Conservation (phyloP, 768 basidiomycete genomes). For the Tricholoma furcatifolium region DNA sequence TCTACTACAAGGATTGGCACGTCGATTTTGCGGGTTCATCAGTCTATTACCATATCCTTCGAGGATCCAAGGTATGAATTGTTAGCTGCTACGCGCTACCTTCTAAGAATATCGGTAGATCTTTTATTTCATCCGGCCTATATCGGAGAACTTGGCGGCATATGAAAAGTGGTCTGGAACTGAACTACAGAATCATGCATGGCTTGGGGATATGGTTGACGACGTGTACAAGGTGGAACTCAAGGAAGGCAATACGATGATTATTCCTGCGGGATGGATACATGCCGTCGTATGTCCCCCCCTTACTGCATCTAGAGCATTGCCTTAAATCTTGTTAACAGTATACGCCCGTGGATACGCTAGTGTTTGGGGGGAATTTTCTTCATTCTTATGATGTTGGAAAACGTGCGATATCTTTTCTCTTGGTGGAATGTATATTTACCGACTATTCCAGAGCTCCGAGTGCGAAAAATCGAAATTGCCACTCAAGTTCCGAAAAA, state of each 20-base stretch:
- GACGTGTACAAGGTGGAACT: constrained; percentile 86
- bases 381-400: constrained; percentile 88
- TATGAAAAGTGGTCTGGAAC: constrained; percentile 95
- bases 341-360: constrained; percentile 89
- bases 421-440: neutral
- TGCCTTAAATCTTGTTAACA: constrained; percentile 29
- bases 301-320: neutral
- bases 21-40: constrained; percentile 97
- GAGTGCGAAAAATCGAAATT: constrained; percentile 89
- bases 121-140: constrained; percentile 95
- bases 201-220: constrained; percentile 93
- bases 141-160: constrained; percentile 77
- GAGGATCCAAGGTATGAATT: constrained; percentile 72
- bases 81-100: neutral
- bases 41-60: constrained; percentile 95
- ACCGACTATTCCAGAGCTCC: constrained; percentile 60
- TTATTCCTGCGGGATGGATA: constrained; percentile 97
- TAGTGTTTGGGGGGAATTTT: constrained; percentile 98
- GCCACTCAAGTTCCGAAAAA: constrained; percentile 90
- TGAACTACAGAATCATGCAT: constrained; percentile 82
- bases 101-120: constrained; percentile 43
- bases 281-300: constrained; percentile 81
- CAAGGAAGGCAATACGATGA: constrained; percentile 80
- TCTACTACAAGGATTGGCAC: constrained; percentile 87
- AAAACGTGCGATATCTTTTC: constrained; percentile 58